Evolutionary conservation across 1,139 yeast genomes (phyloP).

Genomic region (Magnusiomyces starmeri): DNA sequence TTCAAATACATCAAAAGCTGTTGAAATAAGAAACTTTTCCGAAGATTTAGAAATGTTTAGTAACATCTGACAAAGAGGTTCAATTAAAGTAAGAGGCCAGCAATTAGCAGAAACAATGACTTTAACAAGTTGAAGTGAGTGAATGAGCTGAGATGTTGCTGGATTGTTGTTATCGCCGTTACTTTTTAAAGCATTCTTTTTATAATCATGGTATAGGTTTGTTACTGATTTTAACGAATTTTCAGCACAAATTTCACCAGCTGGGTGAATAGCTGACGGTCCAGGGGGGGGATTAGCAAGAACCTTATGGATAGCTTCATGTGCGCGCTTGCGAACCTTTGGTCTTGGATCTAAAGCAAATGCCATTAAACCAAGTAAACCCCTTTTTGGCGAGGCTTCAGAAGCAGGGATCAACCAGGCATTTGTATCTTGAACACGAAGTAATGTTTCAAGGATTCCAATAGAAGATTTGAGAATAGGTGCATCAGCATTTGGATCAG

Average conservation of each 20-base stretch:
- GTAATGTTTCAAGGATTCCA: slow-evolving; percentile 74
- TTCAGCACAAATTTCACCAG: slow-evolving; percentile 61
- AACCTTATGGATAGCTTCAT: slow-evolving; percentile 66
- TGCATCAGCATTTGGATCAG: slow-evolving; percentile 68
- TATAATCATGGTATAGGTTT: slow-evolving; percentile 37
- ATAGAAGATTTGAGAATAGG: slow-evolving; percentile 76
- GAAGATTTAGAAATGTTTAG: slow-evolving; percentile 72
- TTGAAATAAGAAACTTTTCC: slow-evolving; percentile 73
- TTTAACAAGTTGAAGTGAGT: slow-evolving; percentile 65
- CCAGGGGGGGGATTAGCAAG: slow-evolving; percentile 80
- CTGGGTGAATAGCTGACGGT: slow-evolving; percentile 57
- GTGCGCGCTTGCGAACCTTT: slow-evolving; percentile 91
- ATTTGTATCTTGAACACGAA: slow-evolving; percentile 71
- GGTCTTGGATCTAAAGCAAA: slow-evolving; percentile 85
- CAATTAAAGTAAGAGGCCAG: slow-evolving; percentile 72
- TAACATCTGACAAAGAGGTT: slow-evolving; percentile 66
- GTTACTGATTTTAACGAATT: slow-evolving; percentile 50
- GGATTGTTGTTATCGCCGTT: slow-evolving; percentile 16
- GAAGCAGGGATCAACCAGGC: slow-evolving; percentile 53
- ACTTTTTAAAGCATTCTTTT: slow-evolving; percentile 17
- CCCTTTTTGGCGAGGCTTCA: slow-evolving; percentile 72
- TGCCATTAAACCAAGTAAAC: slow-evolving; percentile 71
- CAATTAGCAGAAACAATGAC: slow-evolving; percentile 64
- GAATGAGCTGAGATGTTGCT: slow-evolving; percentile 54
- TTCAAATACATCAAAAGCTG: slow-evolving; percentile 82